Evolutionary conservation across 1,284 basidiomycete species (phyloP), one percentile per base, ranked within the genome.

Genomic region (Apiotrichum mycotoxinovorans): DNA sequence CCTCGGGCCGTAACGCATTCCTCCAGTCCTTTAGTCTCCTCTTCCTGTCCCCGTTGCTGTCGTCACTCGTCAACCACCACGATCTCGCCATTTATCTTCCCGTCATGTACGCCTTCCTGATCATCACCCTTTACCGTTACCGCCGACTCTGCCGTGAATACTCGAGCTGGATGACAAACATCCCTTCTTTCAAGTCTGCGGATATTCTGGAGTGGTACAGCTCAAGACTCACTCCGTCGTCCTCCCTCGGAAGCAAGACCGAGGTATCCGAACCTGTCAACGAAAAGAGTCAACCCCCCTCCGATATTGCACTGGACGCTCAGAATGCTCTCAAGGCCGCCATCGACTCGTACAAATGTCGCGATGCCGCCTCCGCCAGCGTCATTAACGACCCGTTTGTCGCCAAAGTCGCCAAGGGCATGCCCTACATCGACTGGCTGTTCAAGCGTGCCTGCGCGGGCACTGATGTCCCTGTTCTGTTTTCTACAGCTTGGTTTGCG

Each of bases 11-110:
- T 26, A 54, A 50, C 37, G 52, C 41, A 18, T 54, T 58, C 40
- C 45, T 58, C 1, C 37, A 46, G 52, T 38, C 38, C 3, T 54
- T 58, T 22, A 40, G 43, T 3, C 34, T 54, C 15, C 40, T 58
- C 27, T 52, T 58, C 43, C 17, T 56, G 30, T 18, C 23, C 12
- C 54, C 54, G 5, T n/a, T 56, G 25, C 2, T 56, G 2, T 43
- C 48, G 11, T 43, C 48, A 15, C 30, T 58, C 10, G 49, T 53
- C 17, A 58, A 51, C 46, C 52, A 48, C 18, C 48, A 58, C 20
- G 57, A 58, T 48, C 41, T 58, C 23, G 52, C 34, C 26, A 54
- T 58, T 43, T 54, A 58, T n/a, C 52, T 58, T 25, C 42, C 48
- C 3, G 35, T 46, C 18, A 44, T 54, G 52, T 58, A 54, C 48